Evolutionary conservation across 345 rosid species (phyloP).

Genomic region (Balakata baccata): DNA sequence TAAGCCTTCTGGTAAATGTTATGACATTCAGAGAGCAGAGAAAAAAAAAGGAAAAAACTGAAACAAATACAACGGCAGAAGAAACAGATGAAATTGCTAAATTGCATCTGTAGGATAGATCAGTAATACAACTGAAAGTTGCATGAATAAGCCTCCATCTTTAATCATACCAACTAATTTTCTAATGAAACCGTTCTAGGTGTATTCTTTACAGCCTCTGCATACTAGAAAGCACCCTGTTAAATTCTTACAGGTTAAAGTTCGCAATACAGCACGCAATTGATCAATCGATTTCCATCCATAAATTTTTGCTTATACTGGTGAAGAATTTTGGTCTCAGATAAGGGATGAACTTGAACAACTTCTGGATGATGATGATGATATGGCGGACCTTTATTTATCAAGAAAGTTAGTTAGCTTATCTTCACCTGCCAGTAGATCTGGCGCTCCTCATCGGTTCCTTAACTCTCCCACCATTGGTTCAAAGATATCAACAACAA

Average conservation of each 20-base stretch:
- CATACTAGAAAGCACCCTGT: background rate
- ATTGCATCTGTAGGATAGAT: background rate
- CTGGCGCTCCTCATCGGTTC: constrained; percentile 40
- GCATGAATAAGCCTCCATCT: background rate
- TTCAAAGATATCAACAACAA: constrained; percentile 46
- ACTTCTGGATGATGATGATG: constrained; percentile 52
- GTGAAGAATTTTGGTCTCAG: constrained; percentile 20
- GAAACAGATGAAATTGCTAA: background rate
- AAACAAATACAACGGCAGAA: background rate
- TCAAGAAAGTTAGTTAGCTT: constrained; percentile 41
- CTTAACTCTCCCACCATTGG: constrained; percentile 36
- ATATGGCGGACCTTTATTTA: constrained; percentile 58
- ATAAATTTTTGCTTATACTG: background rate
- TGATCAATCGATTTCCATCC: background rate
- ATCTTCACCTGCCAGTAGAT: constrained; percentile 40
- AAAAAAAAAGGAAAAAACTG: background rate
- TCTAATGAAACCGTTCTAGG: background rate
- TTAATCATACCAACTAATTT: background rate
- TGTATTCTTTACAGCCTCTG: background rate
- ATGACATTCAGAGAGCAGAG: too few species aligned
- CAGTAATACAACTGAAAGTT: background rate
- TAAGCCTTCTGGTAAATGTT: background rate
- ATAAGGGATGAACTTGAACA: constrained; percentile 57
- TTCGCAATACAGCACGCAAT: background rate
- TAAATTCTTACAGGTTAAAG: constrained; percentile 3